Percentiles rank a stretch among this genome's conserved stretches.
Evolutionary conservation across 139 green algal species (phyloP).

Genomic region (Micromonas commoda): DNA sequence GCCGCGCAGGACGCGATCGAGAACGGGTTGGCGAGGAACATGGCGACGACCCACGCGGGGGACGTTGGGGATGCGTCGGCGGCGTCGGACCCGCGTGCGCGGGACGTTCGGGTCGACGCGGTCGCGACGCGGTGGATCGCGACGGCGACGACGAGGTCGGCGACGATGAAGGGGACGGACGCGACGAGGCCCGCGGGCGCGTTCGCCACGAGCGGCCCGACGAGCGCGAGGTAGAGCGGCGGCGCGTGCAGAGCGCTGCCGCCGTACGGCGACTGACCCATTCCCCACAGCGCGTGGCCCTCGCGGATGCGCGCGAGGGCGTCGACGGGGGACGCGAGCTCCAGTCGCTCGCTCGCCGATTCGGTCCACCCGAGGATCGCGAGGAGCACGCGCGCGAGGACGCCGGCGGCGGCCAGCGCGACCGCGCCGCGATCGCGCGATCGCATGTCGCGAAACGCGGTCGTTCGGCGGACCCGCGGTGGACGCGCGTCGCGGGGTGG

Average conservation of each 20-base stretch:
- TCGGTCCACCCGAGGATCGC: not conserved
- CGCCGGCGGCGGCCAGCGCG: not conserved
- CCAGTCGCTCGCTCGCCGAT: not conserved
- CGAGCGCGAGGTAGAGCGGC: not conserved
- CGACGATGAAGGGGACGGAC: not conserved
- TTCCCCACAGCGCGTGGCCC: not conserved
- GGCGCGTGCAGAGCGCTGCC: conserved; percentile 1
- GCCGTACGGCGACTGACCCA: not conserved
- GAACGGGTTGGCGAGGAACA: conserved; percentile 14
- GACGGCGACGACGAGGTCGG: not conserved
- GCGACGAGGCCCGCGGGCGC: not conserved
- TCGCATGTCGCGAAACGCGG: not conserved
- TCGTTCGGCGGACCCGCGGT: too few relatives aligned
- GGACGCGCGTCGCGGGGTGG: too few relatives aligned
- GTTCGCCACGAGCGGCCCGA: not conserved
- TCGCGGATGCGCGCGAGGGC: conserved; percentile 39
- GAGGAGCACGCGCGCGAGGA: not conserved
- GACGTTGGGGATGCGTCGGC: too few relatives aligned
- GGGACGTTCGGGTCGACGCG: too few relatives aligned
- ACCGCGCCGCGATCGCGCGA: not conserved
- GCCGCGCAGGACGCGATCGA: conserved; percentile 9
- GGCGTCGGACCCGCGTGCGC: too few relatives aligned
- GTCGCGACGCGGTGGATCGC: not conserved
- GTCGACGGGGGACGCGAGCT: conserved; percentile 55
- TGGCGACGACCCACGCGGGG: not conserved